A percentile compares a stretch with the other conserved stretches of the same genome.
Conservation (phyloP, 371 early-diverging fungal genomes). For the Apophysomyces trapeziformis region DNA sequence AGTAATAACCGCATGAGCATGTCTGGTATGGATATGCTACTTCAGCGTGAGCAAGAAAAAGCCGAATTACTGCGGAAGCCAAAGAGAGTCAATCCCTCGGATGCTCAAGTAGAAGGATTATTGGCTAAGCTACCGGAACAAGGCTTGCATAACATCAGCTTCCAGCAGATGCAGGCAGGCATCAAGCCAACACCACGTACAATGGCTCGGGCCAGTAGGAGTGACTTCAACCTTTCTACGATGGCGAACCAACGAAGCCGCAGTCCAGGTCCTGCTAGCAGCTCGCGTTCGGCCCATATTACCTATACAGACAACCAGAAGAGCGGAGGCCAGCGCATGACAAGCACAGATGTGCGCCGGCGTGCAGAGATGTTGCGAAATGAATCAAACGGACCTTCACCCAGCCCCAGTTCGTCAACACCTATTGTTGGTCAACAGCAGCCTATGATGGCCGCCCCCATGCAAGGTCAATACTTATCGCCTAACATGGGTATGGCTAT, state of each 20-base stretch:
- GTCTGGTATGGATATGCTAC: constrained; percentile 52
- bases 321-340: constrained; percentile 10
- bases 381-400: constrained; percentile 18
- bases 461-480: constrained; percentile 5
- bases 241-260: constrained; percentile 17
- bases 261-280: constrained; percentile 16
- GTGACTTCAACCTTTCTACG: constrained; percentile 16
- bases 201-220: constrained; percentile 30
- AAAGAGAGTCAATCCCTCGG: constrained; percentile 41
- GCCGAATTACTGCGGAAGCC: constrained; percentile 27
- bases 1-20: constrained; percentile 40
- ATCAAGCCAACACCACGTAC: constrained; percentile 20
- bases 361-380: constrained; percentile 27
- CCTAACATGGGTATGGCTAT: constrained; percentile 13
- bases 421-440: constrained; percentile 2
- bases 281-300: background rate
- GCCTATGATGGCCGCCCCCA: constrained; percentile 11
- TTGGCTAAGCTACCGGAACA: constrained; percentile 36
- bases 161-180: constrained; percentile 35
- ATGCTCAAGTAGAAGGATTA: constrained; percentile 40
- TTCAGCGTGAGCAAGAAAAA: constrained; percentile 50
- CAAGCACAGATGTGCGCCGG: constrained; percentile 26
- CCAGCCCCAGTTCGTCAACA: constrained; percentile 21
- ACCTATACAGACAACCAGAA: constrained; percentile 5
- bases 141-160: constrained; percentile 41